Evolutionary conservation across 2,329 filamentous ascomycete species (phyloP).

Genomic region (Penicillium nordicum): DNA sequence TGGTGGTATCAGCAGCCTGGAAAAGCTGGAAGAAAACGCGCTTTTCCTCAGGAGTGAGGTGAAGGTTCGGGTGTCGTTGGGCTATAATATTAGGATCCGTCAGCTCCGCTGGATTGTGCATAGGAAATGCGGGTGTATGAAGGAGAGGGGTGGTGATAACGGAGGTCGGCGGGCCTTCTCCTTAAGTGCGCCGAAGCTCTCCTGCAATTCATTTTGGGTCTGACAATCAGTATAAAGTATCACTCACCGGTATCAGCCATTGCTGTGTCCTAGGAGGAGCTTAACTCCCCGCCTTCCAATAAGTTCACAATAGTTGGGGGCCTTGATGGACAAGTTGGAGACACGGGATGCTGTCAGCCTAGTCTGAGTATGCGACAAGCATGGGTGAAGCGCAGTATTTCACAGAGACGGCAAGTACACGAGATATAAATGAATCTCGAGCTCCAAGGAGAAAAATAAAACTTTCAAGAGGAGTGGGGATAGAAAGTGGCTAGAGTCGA

Average conservation of each 20-base stretch:
- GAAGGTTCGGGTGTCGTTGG: conserved; percentile 62
- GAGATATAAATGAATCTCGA: conserved; percentile 2
- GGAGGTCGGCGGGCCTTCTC: conserved; percentile 25
- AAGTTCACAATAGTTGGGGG: conserved; percentile 20
- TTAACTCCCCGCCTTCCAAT: conserved; percentile 26
- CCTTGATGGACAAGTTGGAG: conserved; percentile 17
- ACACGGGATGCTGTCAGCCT: conserved; percentile 22
- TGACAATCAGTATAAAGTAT: background rate
- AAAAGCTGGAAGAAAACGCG: conserved; percentile 91
- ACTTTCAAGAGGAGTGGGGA: conserved; percentile 13
- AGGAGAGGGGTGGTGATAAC: conserved; percentile 10
- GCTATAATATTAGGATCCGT: conserved; percentile 20
- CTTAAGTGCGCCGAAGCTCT: conserved; percentile 22
- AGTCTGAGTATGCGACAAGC: conserved; percentile 26
- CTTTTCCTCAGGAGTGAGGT: conserved; percentile 88
- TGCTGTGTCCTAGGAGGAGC: conserved; percentile 28
- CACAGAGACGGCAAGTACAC: background rate
- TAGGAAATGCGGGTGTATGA: background rate
- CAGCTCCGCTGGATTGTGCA: conserved; percentile 22
- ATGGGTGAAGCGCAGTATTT: conserved; percentile 27
- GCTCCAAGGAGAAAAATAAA: background rate
- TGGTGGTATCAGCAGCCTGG: conserved; percentile 85
- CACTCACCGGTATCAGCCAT: conserved; percentile 37
- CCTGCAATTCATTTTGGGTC: background rate
- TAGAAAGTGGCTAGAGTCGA: conserved; percentile 22